Evolutionary conservation across 1,284 basidiomycete species (phyloP).

Genomic region (Cutaneotrichosporon dermatis): DNA sequence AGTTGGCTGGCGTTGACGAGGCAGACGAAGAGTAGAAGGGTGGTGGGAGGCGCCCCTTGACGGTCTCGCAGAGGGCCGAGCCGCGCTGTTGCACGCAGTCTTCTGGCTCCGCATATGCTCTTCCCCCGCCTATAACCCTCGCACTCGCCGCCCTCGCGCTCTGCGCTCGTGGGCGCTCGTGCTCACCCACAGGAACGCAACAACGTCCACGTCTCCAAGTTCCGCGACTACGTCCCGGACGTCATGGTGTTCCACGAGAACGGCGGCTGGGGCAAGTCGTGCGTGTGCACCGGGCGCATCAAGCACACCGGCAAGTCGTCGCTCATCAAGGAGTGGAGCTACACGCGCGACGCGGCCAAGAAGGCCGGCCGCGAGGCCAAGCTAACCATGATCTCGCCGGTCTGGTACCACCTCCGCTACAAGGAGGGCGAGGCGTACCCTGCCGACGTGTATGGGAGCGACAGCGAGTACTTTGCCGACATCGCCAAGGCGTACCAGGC

Average conservation of each 20-base stretch:
- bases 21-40: constrained; percentile 30
- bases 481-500: constrained; percentile 64
- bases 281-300: constrained; percentile 38
- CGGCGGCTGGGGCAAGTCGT: constrained; percentile 24
- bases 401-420: constrained; percentile 65
- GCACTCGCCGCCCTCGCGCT: no score
- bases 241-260: constrained; percentile 27
- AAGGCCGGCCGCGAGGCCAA: constrained; percentile 54
- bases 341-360: constrained; percentile 25
- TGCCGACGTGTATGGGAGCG: constrained; percentile 22
- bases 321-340: constrained; percentile 44
- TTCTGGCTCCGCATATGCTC: no score
- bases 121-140: no score
- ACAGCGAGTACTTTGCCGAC: constrained; percentile 53
- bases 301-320: constrained; percentile 32
- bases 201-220: constrained; percentile 28
- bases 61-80: no score
- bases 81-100: no score
- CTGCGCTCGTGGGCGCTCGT: no score
- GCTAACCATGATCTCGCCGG: constrained; percentile 68
- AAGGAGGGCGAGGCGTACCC: constrained; percentile 28
- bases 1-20: no score
- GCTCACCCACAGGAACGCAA: constrained; percentile 53
- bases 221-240: constrained; percentile 29
- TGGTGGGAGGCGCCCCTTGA: no score